Evolutionary conservation across 768 basidiomycete genomes (phyloP).

Genomic region (Lentinus tigrinus): DNA sequence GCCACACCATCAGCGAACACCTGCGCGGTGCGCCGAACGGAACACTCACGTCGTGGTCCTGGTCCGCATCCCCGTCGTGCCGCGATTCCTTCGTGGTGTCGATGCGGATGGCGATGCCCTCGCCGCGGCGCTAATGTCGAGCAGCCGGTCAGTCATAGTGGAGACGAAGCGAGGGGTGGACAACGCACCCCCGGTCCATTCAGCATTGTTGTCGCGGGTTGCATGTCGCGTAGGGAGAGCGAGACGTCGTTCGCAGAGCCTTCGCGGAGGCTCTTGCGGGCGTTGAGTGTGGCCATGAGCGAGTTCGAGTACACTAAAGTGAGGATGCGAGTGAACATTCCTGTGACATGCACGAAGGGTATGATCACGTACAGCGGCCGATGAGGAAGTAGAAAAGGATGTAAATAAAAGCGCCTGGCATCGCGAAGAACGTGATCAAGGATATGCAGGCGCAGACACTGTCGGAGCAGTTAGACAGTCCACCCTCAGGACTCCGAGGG

Average conservation of each 20-base stretch:
- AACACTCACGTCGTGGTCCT: not conserved
- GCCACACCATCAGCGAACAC: not conserved
- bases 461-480: not conserved
- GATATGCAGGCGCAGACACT: constrained; percentile 43
- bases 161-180: not conserved
- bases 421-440: constrained; percentile 43
- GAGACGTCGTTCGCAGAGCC: constrained; percentile 9
- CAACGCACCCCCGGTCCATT: constrained; percentile 25
- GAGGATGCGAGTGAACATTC: not conserved
- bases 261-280: constrained; percentile 27
- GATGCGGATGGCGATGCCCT: constrained; percentile 57
- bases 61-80: constrained; percentile 31
- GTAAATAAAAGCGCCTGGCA: constrained; percentile 52
- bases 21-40: not conserved
- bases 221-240: constrained; percentile 15
- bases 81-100: constrained; percentile 56
- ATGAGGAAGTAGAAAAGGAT: constrained; percentile 59
- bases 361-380: constrained; percentile 41
- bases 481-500: not conserved
- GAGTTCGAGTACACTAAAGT: constrained; percentile 53
- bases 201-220: constrained; percentile 30
- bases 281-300: constrained; percentile 53
- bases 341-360: not conserved
- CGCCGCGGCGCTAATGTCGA: not conserved
- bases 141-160: not conserved